Base-by-base conservation (phyloP, 208 protist genomes). In the Leishmania aethiopica region DNA sequence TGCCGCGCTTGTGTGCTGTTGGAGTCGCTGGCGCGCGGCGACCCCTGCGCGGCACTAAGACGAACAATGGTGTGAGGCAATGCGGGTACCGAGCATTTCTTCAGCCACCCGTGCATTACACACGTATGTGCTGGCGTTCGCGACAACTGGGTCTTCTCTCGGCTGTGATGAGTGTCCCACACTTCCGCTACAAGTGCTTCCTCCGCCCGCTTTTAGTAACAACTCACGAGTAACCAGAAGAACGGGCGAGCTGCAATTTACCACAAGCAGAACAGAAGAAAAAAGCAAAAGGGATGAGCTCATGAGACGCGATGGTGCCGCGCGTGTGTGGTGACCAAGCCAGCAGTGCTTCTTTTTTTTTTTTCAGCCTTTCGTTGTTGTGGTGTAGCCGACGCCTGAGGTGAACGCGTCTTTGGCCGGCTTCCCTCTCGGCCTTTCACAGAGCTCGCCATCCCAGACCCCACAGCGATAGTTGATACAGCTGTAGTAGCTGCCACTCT, bases 1-100 rank as follows among this genome's bases (percentile, higher is more conserved):
- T 99, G 98, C 86, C 92, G 96, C 51, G 97, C 98, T 1, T 99
- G 98, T 87, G 96, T 98, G 76, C 90, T 99, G 28, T 88, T 99
- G 51, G 91, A 97, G 75, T 90, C 92, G 17, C 84, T 99, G 45
- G 96, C 97, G 45, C 83, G 75, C 15, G 94, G 93, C 22, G 85
- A 90, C 62, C 83, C 92, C 28, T 84, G 86, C 64, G n/a, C 80
- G 0, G 90, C 89, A 62, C 75, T 98, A 40, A 78, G 77, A 37
- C 82, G 55, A 15, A 80, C 77, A 8, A 82, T 78, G 62, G 22
- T 84, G 42, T 86, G 77, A 80, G 45, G 28, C 25, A 35, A 7
- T 35, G 19, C 19, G 55, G 5, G 4, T 42, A 3, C 53, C 10
- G 7, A 15, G 28, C 47, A 40, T 4, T 53, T 49, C 3, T 72